Percentiles rank a stretch among this genome's conserved stretches.
These are phyloP conservation scores for Arctium lappa DNA, from an alignment of 129 eudicot genomes.

Conservation along the genomic window DNA sequence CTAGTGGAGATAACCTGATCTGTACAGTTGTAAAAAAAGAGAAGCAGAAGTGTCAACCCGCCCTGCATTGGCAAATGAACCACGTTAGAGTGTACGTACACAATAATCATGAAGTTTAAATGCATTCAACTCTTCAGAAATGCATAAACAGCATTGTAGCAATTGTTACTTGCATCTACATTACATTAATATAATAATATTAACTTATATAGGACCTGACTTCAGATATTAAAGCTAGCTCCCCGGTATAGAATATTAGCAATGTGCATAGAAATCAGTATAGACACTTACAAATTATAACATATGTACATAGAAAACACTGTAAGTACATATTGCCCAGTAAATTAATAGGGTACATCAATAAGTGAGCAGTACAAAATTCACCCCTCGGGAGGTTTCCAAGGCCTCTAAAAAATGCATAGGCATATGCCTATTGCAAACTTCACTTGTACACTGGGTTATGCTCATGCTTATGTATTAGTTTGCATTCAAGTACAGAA, in stretches of 20 bases:
- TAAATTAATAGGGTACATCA: neutral
- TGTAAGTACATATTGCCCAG: neutral
- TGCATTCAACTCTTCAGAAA: neutral
- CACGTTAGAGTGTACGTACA: neutral
- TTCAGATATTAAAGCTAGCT: neutral
- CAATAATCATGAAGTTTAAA: neutral
- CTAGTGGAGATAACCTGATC: constrained; percentile 67
- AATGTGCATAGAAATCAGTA: neutral
- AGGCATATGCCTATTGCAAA: too few relatives aligned
- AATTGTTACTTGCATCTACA: neutral
- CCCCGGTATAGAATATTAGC: neutral
- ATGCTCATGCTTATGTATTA: neutral
- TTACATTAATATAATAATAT: neutral
- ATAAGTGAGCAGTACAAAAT: neutral
- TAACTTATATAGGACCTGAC: neutral
- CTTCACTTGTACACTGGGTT: neutral
- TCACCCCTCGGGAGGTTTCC: neutral
- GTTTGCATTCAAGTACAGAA: neutral
- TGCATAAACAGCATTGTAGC: neutral
- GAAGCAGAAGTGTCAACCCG: constrained; percentile 54
- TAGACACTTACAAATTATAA: neutral
- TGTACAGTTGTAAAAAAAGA: constrained; percentile 83
- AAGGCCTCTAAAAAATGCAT: neutral
- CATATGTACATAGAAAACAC: neutral
- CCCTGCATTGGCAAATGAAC: constrained; percentile 38